These are phyloP conservation scores for Linnemannia elongata DNA, from an alignment of 192 early-diverging fungal genomes.

Conservation along the genomic window DNA sequence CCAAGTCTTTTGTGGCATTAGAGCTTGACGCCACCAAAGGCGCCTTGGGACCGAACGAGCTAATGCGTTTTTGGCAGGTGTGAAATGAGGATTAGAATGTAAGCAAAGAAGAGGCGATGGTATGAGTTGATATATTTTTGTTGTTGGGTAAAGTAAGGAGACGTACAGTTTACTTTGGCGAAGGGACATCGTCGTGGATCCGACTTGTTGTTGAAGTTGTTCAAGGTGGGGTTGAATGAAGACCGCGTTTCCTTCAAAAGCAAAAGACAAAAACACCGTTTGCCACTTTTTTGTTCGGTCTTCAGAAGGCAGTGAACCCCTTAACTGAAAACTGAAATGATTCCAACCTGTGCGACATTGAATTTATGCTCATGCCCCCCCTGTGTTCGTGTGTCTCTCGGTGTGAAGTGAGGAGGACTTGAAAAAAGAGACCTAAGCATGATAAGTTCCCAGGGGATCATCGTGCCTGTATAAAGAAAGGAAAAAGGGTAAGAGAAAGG, in stretches of 20 bases:
- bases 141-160: not conserved
- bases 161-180: constrained; percentile 47
- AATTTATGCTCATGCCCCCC: not conserved
- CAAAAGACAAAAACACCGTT: not conserved
- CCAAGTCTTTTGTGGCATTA: constrained; percentile 9
- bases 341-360: not conserved
- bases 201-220: not conserved
- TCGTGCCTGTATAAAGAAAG: no score
- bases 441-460: no score
- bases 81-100: not conserved
- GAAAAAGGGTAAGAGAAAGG: no score
- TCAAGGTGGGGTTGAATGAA: not conserved
- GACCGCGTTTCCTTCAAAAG: not conserved
- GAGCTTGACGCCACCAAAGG: constrained; percentile 45
- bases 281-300: not conserved
- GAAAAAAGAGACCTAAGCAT: no score
- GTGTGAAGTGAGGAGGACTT: not conserved
- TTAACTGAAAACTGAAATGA: not conserved
- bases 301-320: not conserved
- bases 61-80: not conserved
- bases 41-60: constrained; percentile 45
- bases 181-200: constrained; percentile 31
- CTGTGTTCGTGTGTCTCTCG: not conserved
- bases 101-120: not conserved
- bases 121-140: not conserved